Percentiles rank a stretch among this genome's conserved stretches.
Evolutionary conservation across 306 rosid genomes (phyloP).

Genomic region (Elaeagnus macrophylla): DNA sequence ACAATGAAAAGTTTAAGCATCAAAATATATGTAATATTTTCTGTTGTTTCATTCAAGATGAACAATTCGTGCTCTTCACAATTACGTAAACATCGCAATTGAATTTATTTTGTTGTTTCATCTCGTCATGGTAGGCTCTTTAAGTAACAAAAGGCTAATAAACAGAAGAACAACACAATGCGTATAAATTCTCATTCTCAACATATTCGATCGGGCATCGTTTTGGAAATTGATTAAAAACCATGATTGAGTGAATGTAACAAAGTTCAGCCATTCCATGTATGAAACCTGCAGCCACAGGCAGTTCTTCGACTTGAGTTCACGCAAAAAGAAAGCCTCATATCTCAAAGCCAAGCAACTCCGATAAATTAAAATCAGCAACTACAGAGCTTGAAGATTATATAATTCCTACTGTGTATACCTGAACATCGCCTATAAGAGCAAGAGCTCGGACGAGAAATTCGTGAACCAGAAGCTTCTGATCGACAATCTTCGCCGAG

Average conservation of each 20-base stretch:
- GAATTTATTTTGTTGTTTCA: no score
- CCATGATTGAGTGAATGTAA: slow-evolving; percentile 43
- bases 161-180: no score
- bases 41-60: neutral
- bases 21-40: no score
- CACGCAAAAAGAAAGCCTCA: slow-evolving; percentile 68
- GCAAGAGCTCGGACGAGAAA: slow-evolving; percentile 65
- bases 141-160: no score
- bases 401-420: slow-evolving; percentile 2
- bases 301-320: slow-evolving; percentile 36
- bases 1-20: no score
- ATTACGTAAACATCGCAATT: no score
- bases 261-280: slow-evolving; percentile 59
- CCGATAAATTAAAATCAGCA: slow-evolving; percentile 18
- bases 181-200: no score
- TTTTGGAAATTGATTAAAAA: slow-evolving; percentile 33
- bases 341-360: slow-evolving; percentile 87
- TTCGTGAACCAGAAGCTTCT: slow-evolving; percentile 63
- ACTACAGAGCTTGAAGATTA: neutral
- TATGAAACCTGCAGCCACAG: slow-evolving; percentile 51
- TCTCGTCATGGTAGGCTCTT: no score
- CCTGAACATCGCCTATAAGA: slow-evolving; percentile 66
- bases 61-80: neutral
- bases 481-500: slow-evolving; percentile 32
- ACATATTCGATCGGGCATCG: no score